Evolutionary conservation across 208 protist genomes (phyloP).

Genomic region (Leishmania mexicana): DNA sequence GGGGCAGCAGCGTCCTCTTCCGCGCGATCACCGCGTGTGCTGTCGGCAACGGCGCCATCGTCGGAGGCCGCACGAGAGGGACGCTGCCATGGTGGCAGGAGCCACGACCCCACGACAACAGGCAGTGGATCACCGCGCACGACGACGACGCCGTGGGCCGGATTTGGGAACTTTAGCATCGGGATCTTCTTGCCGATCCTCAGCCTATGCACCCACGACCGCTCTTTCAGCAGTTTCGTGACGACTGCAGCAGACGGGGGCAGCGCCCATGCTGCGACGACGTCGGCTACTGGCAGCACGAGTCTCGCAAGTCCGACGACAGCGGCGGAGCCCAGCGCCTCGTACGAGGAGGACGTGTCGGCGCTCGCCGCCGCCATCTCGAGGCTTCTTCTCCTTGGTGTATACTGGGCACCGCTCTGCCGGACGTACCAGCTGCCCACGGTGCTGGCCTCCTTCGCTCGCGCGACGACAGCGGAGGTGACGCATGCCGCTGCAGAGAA

Average conservation of each 20-base stretch:
- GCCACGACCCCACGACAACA: not conserved
- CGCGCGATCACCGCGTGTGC: not conserved
- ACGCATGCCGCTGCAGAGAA: not conserved
- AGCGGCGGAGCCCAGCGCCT: not conserved
- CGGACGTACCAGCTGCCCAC: conserved; percentile 23
- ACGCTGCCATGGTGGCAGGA: not conserved
- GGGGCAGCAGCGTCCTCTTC: not conserved
- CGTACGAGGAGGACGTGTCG: not conserved
- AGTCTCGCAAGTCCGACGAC: not conserved
- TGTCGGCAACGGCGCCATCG: not conserved
- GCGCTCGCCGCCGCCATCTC: conserved; percentile 4
- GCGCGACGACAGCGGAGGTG: not conserved
- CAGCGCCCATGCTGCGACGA: not conserved
- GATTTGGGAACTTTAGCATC: conserved; percentile 20
- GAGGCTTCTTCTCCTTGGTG: conserved; percentile 5
- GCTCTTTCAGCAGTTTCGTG: conserved; percentile 13
- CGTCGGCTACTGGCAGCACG: not conserved
- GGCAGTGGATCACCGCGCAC: not conserved
- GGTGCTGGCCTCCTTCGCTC: not conserved
- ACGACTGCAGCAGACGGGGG: not conserved
- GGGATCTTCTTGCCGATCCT: conserved; percentile 8
- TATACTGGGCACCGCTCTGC: conserved; percentile 32
- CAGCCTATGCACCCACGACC: conserved; percentile 17
- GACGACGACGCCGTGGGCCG: not conserved
- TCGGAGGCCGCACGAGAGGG: not conserved